phyloP scores from a whole-genome alignment of 768 basidiomycete genomes.

The Termitomyces sp. region DNA sequence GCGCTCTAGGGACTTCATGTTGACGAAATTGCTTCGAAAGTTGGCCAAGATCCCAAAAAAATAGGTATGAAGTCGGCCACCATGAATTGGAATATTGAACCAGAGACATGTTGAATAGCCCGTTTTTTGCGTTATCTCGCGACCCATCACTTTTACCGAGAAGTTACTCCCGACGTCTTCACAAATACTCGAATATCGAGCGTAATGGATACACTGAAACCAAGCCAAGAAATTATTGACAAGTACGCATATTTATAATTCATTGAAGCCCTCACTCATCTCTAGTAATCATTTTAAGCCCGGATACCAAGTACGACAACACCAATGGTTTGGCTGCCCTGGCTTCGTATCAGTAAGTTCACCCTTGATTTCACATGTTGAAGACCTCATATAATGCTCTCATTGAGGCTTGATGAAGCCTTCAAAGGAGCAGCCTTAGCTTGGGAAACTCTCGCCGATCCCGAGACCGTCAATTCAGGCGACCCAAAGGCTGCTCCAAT shows the following conservation, averaged over 20 bases:
- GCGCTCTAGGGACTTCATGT: not conserved
- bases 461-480: slow-evolving; percentile 17
- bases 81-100: too few relatives aligned
- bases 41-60: not conserved
- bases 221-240: not conserved
- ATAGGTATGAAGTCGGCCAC: too few relatives aligned
- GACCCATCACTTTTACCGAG: slow-evolving; percentile 12
- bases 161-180: slow-evolving; percentile 28
- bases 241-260: not conserved
- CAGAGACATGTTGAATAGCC: too few relatives aligned
- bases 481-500: slow-evolving; percentile 20
- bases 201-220: slow-evolving; percentile 20
- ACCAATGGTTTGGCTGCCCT: slow-evolving; percentile 22
- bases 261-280: too few relatives aligned
- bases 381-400: not conserved
- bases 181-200: slow-evolving; percentile 30
- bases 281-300: not conserved
- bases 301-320: slow-evolving; percentile 6
- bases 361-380: not conserved
- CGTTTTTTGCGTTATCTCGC: slow-evolving; percentile 24
- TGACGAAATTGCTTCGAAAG: not conserved
- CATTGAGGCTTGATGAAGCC: slow-evolving; percentile 19
- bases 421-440: slow-evolving; percentile 17
- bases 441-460: slow-evolving; percentile 19
- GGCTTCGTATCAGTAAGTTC: slow-evolving; percentile 15